Base-by-base conservation (phyloP, 805 yeast genomes). In the Ogataea pignaliae region DNA sequence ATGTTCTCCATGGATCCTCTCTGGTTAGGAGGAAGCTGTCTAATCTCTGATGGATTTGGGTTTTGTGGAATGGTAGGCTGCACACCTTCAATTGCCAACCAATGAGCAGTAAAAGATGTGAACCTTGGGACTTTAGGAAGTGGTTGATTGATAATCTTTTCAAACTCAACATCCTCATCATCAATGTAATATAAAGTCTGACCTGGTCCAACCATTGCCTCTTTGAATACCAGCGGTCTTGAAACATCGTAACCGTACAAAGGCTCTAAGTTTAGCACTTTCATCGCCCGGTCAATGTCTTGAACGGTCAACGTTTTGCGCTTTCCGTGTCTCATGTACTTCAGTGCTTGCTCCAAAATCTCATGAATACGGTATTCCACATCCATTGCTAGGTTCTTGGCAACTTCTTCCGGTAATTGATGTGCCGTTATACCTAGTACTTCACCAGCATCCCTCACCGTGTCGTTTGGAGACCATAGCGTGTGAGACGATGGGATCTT, bases 21-120 rank as follows among this genome's bases (percentile, higher is more conserved):
- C 36, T 81, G 73, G 28, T 80, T 72, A 4, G 96, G 88, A 15
- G 95, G 86, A 44, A 88, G 68, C 30, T 79, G 76, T 60, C 82
- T 81, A 49, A 91, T 83, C 54, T 90, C 97, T 40, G 80, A 73
- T 16, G 82, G 77, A 40, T 83, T 76, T 18, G 99, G 99, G 67
- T 93, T 93, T 66, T 95, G 99, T 2, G 97, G 95, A 43, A 93
- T 91, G 29, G 93, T 83, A 1, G 99, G 99, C 61, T 93, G 99
- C 9, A 93, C 96, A 45, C 99, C 99, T 65, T 93, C 99, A 42
- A 93, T 87, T 0, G 99, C 98, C 29, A 95, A 72, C 98, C 99
- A 91, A 62, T 86, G 95, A 6, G 97, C 95, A 0, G 98, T 89
- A 63, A 87, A 90, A 0, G 96, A 83, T 2, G 95, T 83, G 47